Evolutionary conservation across 2,329 filamentous ascomycete species (phyloP).

Genomic region (Ophidiomyces ophidiicola): DNA sequence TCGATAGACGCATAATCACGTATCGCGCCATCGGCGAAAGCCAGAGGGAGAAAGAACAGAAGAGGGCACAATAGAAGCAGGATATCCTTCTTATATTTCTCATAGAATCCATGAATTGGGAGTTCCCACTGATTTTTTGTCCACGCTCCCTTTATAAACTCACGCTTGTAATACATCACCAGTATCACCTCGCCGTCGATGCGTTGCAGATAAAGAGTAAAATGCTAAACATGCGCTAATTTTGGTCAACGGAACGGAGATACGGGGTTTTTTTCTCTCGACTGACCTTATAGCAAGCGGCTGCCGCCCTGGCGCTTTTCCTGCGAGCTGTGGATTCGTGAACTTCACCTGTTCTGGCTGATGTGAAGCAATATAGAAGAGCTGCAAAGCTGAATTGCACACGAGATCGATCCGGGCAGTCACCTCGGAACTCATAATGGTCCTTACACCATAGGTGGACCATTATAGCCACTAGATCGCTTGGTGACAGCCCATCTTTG

Average conservation of each 20-base stretch:
- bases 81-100: background rate
- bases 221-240: conserved; percentile 28
- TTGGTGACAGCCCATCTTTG: background rate
- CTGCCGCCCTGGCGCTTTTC: background rate
- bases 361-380: conserved; percentile 9
- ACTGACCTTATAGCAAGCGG: conserved; percentile 7
- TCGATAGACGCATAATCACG: background rate
- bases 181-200: conserved; percentile 16
- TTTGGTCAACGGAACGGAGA: background rate
- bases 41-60: background rate
- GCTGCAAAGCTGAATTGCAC: background rate
- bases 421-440: conserved; percentile 1
- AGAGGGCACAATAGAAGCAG: background rate
- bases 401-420: background rate
- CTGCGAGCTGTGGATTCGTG: conserved; percentile 7
- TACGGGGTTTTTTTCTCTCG: no score
- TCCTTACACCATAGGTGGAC: conserved; percentile 8
- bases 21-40: background rate
- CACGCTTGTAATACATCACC: conserved; percentile 14
- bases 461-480: background rate
- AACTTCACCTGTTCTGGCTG: conserved; percentile 8
- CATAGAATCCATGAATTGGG: background rate
- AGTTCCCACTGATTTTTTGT: background rate
- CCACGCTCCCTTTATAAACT: background rate
- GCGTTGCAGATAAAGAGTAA: conserved; percentile 16